Evolutionary conservation across 106 monocot genomes (phyloP).

Genomic region (Allium sativum): DNA sequence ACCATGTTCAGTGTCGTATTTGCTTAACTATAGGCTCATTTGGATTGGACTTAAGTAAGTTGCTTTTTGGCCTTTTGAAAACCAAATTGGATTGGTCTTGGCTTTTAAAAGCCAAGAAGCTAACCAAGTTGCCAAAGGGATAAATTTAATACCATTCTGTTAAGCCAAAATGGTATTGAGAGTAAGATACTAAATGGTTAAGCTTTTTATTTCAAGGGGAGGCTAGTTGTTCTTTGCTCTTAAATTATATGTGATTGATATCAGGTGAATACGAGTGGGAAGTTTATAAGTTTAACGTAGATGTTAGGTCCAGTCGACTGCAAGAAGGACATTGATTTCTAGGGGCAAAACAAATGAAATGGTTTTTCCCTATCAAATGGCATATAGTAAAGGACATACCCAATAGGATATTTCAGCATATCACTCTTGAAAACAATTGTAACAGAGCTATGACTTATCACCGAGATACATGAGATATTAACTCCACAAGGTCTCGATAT

Average conservation of each 20-base stretch:
- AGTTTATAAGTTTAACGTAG: conserved; percentile 84
- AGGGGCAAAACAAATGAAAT: conserved; percentile 61
- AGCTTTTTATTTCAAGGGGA: no score
- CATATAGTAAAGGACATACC: conserved; percentile 89
- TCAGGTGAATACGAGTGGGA: conserved; percentile 81
- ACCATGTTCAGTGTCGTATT: no score
- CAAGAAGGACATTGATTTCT: conserved; percentile 73
- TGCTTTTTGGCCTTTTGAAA: no score
- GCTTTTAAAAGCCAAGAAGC: no score
- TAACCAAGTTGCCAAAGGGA: no score
- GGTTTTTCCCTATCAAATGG: conserved; percentile 93
- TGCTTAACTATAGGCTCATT: no score
- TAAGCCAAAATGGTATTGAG: no score
- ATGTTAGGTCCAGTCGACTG: conserved; percentile 85
- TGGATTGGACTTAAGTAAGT: no score
- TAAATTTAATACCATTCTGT: no score
- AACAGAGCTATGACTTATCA: conserved; percentile 56
- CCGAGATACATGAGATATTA: conserved; percentile 82
- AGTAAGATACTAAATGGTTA: no score
- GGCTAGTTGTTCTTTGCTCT: no score
- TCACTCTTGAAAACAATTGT: conserved; percentile 77
- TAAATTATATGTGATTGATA: conserved; percentile 5
- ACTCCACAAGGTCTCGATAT: conserved; percentile 74
- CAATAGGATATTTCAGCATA: conserved; percentile 40
- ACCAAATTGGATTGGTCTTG: no score